Evolutionary conservation across 768 basidiomycete genomes (phyloP).

Genomic region (Baorangia bicolor): DNA sequence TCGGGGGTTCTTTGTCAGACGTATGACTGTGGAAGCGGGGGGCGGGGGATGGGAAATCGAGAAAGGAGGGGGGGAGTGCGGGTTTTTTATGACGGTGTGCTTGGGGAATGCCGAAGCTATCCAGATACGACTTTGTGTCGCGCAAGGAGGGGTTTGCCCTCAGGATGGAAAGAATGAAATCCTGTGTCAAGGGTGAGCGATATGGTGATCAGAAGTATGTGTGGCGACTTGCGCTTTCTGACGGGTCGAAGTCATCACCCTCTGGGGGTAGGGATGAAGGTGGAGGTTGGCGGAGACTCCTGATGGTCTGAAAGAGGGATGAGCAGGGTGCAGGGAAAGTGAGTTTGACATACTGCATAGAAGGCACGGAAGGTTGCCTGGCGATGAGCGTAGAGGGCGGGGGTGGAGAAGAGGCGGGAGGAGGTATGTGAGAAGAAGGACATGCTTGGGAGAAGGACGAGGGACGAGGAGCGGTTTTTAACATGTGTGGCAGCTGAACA

Average conservation of each 20-base stretch:
- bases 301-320: slow-evolving; percentile 26
- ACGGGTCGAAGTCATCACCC: slow-evolving; percentile 29
- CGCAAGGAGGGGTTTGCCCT: slow-evolving; percentile 89
- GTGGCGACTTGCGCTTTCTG: slow-evolving; percentile 50
- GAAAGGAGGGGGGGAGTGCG: slow-evolving; percentile 20
- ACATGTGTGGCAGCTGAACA: slow-evolving; percentile 16
- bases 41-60: slow-evolving; percentile 27
- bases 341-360: slow-evolving; percentile 48
- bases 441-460: slow-evolving; percentile 13
- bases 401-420: slow-evolving; percentile 27
- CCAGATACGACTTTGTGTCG: slow-evolving; percentile 88
- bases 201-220: not conserved
- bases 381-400: slow-evolving; percentile 35
- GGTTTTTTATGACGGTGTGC: slow-evolving; percentile 28
- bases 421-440: slow-evolving; percentile 11
- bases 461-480: slow-evolving; percentile 16
- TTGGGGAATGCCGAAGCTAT: slow-evolving; percentile 80
- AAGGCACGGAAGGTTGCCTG: slow-evolving; percentile 48
- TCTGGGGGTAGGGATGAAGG: slow-evolving; percentile 7
- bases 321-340: slow-evolving; percentile 19
- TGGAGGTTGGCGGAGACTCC: slow-evolving; percentile 26
- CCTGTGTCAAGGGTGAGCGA: slow-evolving; percentile 47
- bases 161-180: slow-evolving; percentile 94
- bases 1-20: slow-evolving; percentile 5
- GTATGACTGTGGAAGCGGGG: slow-evolving; percentile 10